phyloP scores from a whole-genome alignment of 192 early-diverging fungal species.

The Backusella australiensis region DNA sequence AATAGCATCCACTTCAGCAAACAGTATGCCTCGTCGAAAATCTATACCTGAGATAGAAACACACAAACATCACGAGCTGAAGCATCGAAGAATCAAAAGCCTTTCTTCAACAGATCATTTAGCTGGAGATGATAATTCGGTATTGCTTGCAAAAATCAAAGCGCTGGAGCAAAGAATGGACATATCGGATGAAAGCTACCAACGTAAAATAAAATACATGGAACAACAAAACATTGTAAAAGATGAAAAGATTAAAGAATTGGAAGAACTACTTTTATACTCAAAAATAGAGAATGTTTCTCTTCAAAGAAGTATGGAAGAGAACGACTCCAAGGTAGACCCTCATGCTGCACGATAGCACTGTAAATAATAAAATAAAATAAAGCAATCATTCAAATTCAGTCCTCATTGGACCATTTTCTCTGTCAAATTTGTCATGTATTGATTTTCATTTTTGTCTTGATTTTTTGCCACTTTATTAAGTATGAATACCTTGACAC shows the following conservation, averaged over 20 bases:
- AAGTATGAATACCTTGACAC: too few relatives aligned
- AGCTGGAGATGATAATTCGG: not conserved
- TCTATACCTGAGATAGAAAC: not conserved
- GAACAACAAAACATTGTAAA: not conserved
- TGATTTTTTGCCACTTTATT: too few relatives aligned
- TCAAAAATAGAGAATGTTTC: not conserved
- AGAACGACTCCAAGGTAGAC: not conserved
- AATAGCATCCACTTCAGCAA: not conserved
- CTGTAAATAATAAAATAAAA: too few relatives aligned
- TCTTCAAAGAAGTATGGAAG: not conserved
- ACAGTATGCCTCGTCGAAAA: not conserved
- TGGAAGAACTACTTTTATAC: not conserved
- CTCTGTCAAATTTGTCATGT: too few relatives aligned
- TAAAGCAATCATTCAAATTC: too few relatives aligned
- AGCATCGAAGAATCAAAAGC: not conserved
- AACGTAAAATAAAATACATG: not conserved
- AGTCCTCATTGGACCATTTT: too few relatives aligned
- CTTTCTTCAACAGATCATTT: not conserved
- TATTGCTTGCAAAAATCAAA: not conserved
- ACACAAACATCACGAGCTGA: not conserved
- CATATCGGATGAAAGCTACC: not conserved
- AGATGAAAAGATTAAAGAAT: not conserved
- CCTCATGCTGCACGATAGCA: too few relatives aligned
- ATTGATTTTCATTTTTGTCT: too few relatives aligned
- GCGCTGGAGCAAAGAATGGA: not conserved